Evolutionary conservation across 2,329 filamentous ascomycete genomes (phyloP).

Genomic region (Alternaria novae-zelandiae): DNA sequence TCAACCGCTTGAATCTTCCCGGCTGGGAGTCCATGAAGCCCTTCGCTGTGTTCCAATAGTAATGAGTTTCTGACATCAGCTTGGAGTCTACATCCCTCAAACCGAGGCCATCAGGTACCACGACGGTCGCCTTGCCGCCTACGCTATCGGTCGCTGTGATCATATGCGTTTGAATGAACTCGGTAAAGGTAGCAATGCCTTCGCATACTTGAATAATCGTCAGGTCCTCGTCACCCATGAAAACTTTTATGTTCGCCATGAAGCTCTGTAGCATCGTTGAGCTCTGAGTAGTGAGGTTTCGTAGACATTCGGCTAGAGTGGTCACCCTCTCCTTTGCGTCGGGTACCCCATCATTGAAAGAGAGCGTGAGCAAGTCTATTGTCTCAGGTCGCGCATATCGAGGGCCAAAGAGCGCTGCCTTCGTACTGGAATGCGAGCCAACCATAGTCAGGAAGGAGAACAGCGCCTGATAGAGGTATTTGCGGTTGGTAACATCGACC

Average conservation of each 20-base stretch:
- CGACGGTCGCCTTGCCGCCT: not conserved
- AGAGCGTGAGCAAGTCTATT: conserved; percentile 48
- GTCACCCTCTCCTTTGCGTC: conserved; percentile 14
- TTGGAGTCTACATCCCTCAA: conserved; percentile 49
- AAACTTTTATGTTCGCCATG: conserved; percentile 19
- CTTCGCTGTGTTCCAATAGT: conserved; percentile 19
- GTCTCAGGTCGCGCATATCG: conserved; percentile 43
- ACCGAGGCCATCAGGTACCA: not conserved
- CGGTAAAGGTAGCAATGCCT: conserved; percentile 38
- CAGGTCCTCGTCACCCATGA: conserved; percentile 31
- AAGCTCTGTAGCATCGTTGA: conserved; percentile 28
- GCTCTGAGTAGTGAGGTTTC: conserved; percentile 33
- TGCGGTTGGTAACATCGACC: conserved; percentile 44
- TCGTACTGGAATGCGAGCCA: conserved; percentile 33
- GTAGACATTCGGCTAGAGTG: conserved; percentile 34
- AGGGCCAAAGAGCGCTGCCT: conserved; percentile 40
- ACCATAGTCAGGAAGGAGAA: conserved; percentile 51
- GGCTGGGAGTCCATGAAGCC: conserved; percentile 16
- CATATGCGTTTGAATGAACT: conserved; percentile 19
- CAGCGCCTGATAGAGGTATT: conserved; percentile 47
- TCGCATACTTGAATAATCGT: conserved; percentile 45
- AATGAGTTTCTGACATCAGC: conserved; percentile 39
- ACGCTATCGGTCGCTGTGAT: not conserved
- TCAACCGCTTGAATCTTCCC: conserved; percentile 56
- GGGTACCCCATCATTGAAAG: conserved; percentile 23